Evolutionary conservation across 2,329 filamentous ascomycete genomes (phyloP).

Genomic region (Fusarium tupiense): DNA sequence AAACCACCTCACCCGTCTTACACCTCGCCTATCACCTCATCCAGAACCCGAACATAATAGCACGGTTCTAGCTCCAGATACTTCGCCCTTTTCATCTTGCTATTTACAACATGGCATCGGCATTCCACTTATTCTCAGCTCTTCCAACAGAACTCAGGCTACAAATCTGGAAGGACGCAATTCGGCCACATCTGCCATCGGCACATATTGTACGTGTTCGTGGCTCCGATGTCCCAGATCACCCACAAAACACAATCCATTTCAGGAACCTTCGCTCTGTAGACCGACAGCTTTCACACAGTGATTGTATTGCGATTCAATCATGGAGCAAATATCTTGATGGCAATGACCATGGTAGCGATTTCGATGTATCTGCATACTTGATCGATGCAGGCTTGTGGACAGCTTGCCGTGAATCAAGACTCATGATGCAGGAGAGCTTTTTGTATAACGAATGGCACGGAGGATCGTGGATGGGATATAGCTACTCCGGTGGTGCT

Average conservation of each 20-base stretch:
- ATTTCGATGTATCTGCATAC: background rate
- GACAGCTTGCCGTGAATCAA: background rate
- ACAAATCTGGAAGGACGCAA: background rate
- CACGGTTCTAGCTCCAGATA: background rate
- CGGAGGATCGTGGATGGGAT: fast-evolving
- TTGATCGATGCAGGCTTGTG: background rate
- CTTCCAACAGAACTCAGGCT: background rate
- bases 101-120: background rate
- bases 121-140: background rate
- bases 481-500: background rate
- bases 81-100: fast-evolving
- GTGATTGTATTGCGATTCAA: too few species aligned
- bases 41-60: background rate
- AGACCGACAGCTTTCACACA: too few species aligned
- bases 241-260: background rate
- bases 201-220: fast-evolving
- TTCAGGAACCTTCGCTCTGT: too few species aligned
- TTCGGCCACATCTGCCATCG: background rate
- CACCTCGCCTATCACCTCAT: background rate
- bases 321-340: too few species aligned
- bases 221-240: background rate
- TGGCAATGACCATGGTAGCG: background rate
- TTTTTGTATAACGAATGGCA: fast-evolving
- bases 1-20: background rate
- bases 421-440: background rate